These are phyloP conservation scores for Trypethelium eluteriae DNA, from an alignment of 495 filamentous ascomycete genomes.

Conservation along the genomic window DNA sequence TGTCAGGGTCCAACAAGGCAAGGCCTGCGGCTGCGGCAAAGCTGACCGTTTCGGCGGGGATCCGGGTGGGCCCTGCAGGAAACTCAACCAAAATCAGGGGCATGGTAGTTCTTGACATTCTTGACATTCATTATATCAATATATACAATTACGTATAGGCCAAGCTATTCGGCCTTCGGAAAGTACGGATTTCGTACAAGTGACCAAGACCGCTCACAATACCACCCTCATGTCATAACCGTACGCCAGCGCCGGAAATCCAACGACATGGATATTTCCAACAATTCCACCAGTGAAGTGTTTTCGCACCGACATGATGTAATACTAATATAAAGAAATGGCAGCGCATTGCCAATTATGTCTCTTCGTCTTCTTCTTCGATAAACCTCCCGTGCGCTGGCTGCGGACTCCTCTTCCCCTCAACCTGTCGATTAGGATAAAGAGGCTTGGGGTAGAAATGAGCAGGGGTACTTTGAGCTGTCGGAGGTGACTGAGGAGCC, in stretches of 20 bases:
- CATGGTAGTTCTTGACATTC: neutral
- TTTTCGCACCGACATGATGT: neutral
- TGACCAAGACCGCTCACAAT: neutral
- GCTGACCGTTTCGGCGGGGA: neutral
- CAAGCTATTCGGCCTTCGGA: neutral
- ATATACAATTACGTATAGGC: conserved; percentile 1
- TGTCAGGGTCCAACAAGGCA: neutral
- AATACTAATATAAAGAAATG: neutral
- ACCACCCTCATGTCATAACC: neutral
- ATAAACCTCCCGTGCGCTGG: conserved; percentile 4
- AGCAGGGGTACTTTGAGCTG: conserved; percentile 9
- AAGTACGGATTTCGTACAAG: neutral
- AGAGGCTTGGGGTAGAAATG: conserved; percentile 16
- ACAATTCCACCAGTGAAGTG: neutral
- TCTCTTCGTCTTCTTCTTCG: conserved; percentile 8
- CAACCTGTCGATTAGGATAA: neutral
- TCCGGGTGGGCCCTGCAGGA: too few relatives aligned
- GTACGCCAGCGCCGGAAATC: neutral
- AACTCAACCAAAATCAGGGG: too few relatives aligned
- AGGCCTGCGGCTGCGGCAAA: neutral
- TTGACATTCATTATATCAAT: neutral
- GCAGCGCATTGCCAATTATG: neutral
- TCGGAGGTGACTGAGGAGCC: neutral
- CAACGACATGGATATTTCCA: neutral
- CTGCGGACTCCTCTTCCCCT: conserved; percentile 9